Conservation (phyloP, 768 basidiomycete genomes). For the Suillus americanus region DNA sequence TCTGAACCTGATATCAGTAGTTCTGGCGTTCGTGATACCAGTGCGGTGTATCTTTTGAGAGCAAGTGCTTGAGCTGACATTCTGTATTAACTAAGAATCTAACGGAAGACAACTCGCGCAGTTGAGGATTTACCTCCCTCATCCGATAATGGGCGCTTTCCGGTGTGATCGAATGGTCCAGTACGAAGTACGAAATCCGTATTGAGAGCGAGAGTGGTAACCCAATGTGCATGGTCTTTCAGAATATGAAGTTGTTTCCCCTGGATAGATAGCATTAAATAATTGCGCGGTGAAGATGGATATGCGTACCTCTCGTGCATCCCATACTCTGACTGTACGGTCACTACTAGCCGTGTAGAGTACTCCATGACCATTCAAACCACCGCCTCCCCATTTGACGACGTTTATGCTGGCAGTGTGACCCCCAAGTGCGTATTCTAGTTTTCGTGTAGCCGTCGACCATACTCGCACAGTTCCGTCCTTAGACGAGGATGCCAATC, state of each 20-base stretch:
- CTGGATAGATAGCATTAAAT: constrained; percentile 36
- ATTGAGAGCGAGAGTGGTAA: constrained; percentile 93
- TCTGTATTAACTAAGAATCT: not conserved
- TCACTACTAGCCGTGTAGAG: constrained; percentile 96
- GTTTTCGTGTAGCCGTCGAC: constrained; percentile 67
- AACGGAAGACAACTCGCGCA: not conserved
- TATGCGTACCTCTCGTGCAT: constrained; percentile 64
- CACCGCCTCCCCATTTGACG: constrained; percentile 94
- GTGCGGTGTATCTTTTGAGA: constrained; percentile 70
- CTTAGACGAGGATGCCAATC: constrained; percentile 93
- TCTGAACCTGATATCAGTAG: constrained; percentile 94
- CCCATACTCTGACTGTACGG: constrained; percentile 93
- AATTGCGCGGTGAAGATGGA: constrained; percentile 5
- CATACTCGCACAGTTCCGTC: constrained; percentile 96
- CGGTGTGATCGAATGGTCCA: constrained; percentile 90
- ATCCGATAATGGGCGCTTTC: constrained; percentile 75
- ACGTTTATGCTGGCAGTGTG: constrained; percentile 95
- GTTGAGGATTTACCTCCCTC: constrained; percentile 64
- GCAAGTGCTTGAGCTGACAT: constrained; percentile 72
- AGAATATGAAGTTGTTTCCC: constrained; percentile 82
- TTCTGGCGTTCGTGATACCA: constrained; percentile 67
- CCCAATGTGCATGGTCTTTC: constrained; percentile 98
- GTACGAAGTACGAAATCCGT: constrained; percentile 95
- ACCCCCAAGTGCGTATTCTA: constrained; percentile 87
- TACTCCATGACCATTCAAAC: constrained; percentile 59